Conservation (phyloP, 140 eudicot genomes). For the Anethum foeniculum region DNA sequence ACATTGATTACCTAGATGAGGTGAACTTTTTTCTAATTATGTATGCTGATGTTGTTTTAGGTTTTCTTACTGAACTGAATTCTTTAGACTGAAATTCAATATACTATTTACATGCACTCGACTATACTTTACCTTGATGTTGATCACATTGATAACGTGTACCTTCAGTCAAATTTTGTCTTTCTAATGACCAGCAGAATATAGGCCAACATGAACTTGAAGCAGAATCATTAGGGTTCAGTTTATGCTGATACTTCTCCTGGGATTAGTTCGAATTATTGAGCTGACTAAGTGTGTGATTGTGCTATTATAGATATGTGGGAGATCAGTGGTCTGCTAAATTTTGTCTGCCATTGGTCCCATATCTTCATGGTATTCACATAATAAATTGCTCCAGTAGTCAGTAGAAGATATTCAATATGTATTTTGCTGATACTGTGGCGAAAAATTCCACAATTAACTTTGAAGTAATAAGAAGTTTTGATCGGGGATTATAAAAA, state of each 20-base stretch:
- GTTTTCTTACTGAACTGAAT: not conserved
- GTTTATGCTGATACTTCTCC: not conserved
- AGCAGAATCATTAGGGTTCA: not conserved
- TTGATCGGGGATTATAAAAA: not conserved
- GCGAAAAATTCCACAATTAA: not conserved
- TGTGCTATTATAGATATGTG: not conserved
- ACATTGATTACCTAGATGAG: slow-evolving; percentile 97
- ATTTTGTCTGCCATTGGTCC: not conserved
- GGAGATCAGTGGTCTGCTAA: not conserved
- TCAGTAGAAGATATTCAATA: not conserved
- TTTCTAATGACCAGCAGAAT: not conserved
- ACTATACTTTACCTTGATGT: not conserved
- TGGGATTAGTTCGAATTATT: not conserved
- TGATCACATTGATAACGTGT: not conserved
- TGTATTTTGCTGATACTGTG: not conserved
- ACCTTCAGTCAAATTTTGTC: not conserved
- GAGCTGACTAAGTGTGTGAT: not conserved
- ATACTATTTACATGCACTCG: not conserved
- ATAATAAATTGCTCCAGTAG: not conserved
- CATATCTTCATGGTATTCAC: not conserved
- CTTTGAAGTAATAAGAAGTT: not conserved
- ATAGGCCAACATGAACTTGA: not conserved
- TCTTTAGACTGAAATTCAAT: not conserved
- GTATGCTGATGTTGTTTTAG: not conserved
- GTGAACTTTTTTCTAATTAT: slow-evolving; percentile 21